Conservation (phyloP, 2,329 filamentous ascomycete species). For the Aspergillus terreus region DNA sequence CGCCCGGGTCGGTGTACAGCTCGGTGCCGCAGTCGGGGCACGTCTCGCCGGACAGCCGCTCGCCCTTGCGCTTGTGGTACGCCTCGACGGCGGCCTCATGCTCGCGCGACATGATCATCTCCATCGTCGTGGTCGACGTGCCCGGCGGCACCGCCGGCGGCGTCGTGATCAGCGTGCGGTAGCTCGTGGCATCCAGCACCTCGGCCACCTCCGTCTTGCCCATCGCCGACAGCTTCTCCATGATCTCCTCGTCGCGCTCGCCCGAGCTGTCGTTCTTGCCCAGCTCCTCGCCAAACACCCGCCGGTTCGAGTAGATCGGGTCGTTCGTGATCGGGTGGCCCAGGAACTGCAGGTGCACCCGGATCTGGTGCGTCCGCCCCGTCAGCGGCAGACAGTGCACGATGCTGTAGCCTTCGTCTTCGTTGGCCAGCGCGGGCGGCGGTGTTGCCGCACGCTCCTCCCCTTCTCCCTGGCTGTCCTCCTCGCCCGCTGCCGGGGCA, state of each 20-base stretch:
- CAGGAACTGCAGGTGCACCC: conserved; percentile 90
- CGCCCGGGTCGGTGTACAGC: conserved; percentile 86
- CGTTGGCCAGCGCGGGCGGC: conserved; percentile 35
- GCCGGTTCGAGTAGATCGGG: conserved; percentile 92
- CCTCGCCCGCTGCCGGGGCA: conserved; percentile 21
- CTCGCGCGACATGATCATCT: conserved; percentile 40
- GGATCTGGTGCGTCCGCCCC: conserved; percentile 88
- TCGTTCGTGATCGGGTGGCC: conserved; percentile 96
- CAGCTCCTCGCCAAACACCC: conserved; percentile 80
- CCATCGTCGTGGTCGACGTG: conserved; percentile 35
- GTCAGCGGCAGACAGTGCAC: conserved; percentile 92
- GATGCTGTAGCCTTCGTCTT: conserved; percentile 77
- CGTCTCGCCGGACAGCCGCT: conserved; percentile 82
- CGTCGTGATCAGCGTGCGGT: conserved; percentile 56
- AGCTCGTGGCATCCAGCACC: conserved; percentile 82
- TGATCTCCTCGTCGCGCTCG: conserved; percentile 83
- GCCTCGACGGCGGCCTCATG: conserved; percentile 82
- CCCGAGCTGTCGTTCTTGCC: conserved; percentile 64
- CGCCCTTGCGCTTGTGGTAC: conserved; percentile 86
- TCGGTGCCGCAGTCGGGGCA: conserved; percentile 82
- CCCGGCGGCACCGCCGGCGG: conserved; percentile 34
- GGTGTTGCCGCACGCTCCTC: conserved; percentile 30
- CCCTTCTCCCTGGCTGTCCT: conserved; percentile 10
- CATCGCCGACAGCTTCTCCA: conserved; percentile 57
- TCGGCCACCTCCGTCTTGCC: conserved; percentile 70